Evolutionary conservation across 1,284 basidiomycete genomes (phyloP), one percentile per base, ranked within the genome.

Genomic region (Irpex rosettiformis): DNA sequence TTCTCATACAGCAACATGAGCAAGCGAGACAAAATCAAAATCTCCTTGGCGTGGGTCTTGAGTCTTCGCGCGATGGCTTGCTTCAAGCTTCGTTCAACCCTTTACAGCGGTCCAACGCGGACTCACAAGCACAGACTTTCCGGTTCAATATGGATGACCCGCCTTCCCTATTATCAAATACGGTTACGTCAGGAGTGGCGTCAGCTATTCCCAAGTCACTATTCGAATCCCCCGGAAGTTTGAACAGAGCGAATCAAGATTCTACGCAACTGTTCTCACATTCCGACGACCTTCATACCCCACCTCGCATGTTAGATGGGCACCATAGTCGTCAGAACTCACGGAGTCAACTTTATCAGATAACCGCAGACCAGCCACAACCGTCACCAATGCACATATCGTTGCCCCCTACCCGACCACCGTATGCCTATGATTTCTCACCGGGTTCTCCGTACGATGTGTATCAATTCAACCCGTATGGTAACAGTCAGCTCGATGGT

Each of bases 371-470:
- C 22, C 52, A 56, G 13, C 51, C 56, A 16, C 56, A 57, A 21
- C 53, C 55, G 7, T 8, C 43, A 18, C 69, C 70, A 16, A 64
- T 64, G 52, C 72, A 73, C 53, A 73, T 75, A 28, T 62, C 70
- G 10, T 63, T 75, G 60, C 72, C 73, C 21, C 48, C 56, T 13
- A 62, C 65, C 11, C 69, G 69, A 30, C 68, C 63, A 33, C 62
- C 66, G 42, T 69, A 71, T 54, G 64, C 65, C 22, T 69, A 72
- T 57, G 71, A 72, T 57, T 73, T 72, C 58, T 67, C 75, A 3
- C 75, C 76, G 16, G 71, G 67, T 40, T 74, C 77, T 37, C 77
- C 77, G 22, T 78, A 74, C 64, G 77, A 79, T 29, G 59, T 72
- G 55, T 76, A 74, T 59, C 69, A 68, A 6, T 62, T 70, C 24